A percentile compares a stretch with the other conserved stretches of the same genome.
Conservation (phyloP, 768 basidiomycete species). For the Rhizopogon roseolus region DNA sequence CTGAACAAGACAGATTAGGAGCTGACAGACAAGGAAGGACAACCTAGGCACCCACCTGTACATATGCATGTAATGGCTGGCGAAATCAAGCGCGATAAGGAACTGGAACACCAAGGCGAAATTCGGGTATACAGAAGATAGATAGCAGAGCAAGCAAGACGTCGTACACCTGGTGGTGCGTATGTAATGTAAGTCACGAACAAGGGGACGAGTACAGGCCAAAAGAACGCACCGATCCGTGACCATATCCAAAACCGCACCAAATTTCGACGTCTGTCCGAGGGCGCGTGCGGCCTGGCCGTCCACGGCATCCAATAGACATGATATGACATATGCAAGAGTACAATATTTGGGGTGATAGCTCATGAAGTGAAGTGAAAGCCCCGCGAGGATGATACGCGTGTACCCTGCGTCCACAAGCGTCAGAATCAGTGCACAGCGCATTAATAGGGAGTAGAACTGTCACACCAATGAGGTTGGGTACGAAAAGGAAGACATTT, state of each 20-base stretch:
- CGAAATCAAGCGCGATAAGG: conserved; percentile 95
- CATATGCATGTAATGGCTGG: conserved; percentile 99
- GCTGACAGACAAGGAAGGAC: not conserved
- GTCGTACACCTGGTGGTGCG: conserved; percentile 82
- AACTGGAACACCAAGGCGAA: conserved; percentile 87
- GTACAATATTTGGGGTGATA: conserved; percentile 93
- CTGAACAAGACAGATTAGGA: conserved; percentile 32
- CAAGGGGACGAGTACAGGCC: not conserved
- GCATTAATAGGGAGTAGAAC: conserved; percentile 3
- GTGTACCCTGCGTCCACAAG: conserved; percentile 61
- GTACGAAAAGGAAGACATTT: conserved; percentile 96
- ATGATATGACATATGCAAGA: conserved; percentile 82
- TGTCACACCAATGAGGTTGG: conserved; percentile 86
- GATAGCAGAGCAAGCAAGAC: conserved; percentile 89
- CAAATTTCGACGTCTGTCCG: conserved; percentile 92
- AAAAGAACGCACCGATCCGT: conserved; percentile 76
- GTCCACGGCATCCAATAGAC: conserved; percentile 92
- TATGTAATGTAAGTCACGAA: not conserved
- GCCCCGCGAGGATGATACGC: conserved; percentile 84
- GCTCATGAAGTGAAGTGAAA: conserved; percentile 90
- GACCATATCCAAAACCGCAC: conserved; percentile 98
- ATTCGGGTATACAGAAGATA: conserved; percentile 84
- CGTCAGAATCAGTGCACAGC: not conserved
- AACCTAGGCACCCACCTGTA: conserved; percentile 66
- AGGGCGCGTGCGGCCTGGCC: conserved; percentile 87